phyloP scores from a whole-genome alignment of 768 basidiomycete genomes.

The Psilocybe cubensis region DNA sequence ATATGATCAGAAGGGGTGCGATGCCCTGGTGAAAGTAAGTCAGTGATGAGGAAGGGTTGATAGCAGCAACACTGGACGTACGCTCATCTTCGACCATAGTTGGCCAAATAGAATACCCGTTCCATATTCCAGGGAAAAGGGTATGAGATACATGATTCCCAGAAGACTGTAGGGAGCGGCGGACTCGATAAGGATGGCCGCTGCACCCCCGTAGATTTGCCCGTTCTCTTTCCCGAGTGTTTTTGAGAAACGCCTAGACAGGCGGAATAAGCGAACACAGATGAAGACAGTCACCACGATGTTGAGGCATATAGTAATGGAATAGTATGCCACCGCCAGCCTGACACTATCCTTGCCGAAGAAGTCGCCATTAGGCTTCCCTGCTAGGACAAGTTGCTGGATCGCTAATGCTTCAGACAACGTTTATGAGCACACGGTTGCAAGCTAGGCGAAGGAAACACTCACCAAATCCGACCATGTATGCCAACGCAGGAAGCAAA shows the following conservation, averaged over 20 bases:
- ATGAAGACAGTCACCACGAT: slow-evolving; percentile 44
- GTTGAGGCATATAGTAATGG: slow-evolving; percentile 42
- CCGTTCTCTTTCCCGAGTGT: slow-evolving; percentile 33
- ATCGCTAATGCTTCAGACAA: slow-evolving; percentile 32
- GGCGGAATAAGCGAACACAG: slow-evolving; percentile 36
- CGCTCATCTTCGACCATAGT: slow-evolving; percentile 44
- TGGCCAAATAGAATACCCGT: slow-evolving; percentile 38
- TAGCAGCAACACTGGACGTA: slow-evolving; percentile 20
- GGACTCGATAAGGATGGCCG: slow-evolving; percentile 40
- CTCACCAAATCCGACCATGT: slow-evolving; percentile 28
- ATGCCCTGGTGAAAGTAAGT: slow-evolving; percentile 8
- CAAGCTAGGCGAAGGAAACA: neutral
- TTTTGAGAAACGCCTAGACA: slow-evolving; percentile 27
- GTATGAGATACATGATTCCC: slow-evolving; percentile 39
- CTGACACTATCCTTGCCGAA: slow-evolving; percentile 36
- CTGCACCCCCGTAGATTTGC: slow-evolving; percentile 37
- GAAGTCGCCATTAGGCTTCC: slow-evolving; percentile 39
- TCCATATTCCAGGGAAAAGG: slow-evolving; percentile 34
- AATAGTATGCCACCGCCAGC: slow-evolving; percentile 41
- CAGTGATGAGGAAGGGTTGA: no score
- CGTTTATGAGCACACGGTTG: neutral
- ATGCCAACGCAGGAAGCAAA: slow-evolving; percentile 24
- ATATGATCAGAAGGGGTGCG: slow-evolving; percentile 21
- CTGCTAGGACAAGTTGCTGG: slow-evolving; percentile 37
- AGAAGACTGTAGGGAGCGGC: slow-evolving; percentile 40